These are phyloP conservation scores for Dryas integrifolia DNA, from an alignment of 331 rosid species.

Conservation along the genomic window DNA sequence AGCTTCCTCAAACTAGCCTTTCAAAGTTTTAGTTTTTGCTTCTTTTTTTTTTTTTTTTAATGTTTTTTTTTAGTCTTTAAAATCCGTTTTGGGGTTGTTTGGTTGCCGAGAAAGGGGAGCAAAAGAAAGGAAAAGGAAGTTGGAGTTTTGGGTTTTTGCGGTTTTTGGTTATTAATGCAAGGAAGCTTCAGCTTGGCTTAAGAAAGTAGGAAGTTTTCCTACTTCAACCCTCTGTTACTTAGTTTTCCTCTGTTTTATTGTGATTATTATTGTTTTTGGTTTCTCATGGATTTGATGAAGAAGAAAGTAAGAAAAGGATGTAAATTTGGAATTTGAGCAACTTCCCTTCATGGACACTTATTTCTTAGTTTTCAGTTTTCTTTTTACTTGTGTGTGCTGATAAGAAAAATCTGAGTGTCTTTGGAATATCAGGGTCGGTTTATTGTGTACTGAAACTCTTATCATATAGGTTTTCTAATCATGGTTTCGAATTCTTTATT, in stretches of 20 bases:
- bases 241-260: slow-evolving; percentile 17
- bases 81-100: slow-evolving; percentile 13
- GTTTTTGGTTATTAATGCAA: not conserved
- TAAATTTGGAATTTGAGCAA: not conserved
- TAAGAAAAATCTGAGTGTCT: not conserved
- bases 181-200: not conserved
- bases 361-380: not conserved
- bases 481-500: not conserved
- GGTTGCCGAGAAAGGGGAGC: slow-evolving; percentile 35
- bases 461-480: not conserved
- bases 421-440: not conserved
- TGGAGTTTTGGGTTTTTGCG: not conserved
- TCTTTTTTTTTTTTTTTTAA: not conserved
- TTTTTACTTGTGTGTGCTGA: not conserved
- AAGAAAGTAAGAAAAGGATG: not conserved
- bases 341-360: not conserved
- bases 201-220: not conserved
- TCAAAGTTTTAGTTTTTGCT: slow-evolving; percentile 23
- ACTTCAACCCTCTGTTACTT: not conserved
- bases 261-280: not conserved
- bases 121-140: not conserved
- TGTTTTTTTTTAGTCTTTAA: not conserved
- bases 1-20: slow-evolving; percentile 36
- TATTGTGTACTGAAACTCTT: not conserved
- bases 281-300: not conserved